A percentile compares a stretch with the other conserved stretches of the same genome.
phyloP scores from a whole-genome alignment of 768 basidiomycete species.

The Suillus paluster region DNA sequence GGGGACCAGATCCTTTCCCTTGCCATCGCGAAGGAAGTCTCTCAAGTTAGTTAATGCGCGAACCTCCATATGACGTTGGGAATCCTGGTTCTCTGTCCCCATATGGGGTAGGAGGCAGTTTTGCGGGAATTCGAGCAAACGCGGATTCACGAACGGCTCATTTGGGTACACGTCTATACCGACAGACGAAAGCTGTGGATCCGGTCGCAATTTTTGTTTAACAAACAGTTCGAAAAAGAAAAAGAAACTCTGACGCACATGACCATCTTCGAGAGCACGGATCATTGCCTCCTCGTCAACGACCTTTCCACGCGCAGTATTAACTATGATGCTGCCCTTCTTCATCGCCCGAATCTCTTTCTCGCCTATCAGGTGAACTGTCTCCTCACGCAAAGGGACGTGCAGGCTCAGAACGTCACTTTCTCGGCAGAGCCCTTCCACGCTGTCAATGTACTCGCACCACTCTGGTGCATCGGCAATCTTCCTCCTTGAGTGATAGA shows the following conservation, averaged over 20 bases:
- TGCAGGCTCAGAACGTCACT: conserved; percentile 88
- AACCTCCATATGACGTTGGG: conserved; percentile 82
- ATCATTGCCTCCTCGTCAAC: conserved; percentile 90
- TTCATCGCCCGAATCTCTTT: conserved; percentile 79
- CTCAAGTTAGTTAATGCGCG: conserved; percentile 79
- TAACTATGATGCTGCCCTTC: conserved; percentile 77
- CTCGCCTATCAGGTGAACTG: conserved; percentile 74
- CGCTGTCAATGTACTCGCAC: conserved; percentile 75
- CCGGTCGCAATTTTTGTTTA: not conserved
- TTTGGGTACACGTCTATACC: conserved; percentile 89
- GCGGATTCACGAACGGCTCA: conserved; percentile 81
- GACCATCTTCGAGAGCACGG: conserved; percentile 81
- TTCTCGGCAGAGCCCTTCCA: conserved; percentile 64
- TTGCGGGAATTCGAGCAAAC: conserved; percentile 79
- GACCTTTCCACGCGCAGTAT: conserved; percentile 91
- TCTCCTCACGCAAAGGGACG: conserved; percentile 78
- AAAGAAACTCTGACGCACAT: conserved; percentile 55
- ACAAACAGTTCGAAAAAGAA: not conserved
- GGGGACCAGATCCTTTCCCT: conserved; percentile 67
- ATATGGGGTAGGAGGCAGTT: conserved; percentile 90
- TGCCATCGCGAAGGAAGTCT: conserved; percentile 68
- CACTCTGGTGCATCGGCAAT: conserved; percentile 65
- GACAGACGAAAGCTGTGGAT: conserved; percentile 73
- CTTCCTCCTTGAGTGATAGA: conserved; percentile 76
- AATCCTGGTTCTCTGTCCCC: conserved; percentile 86